A percentile compares a stretch with the other conserved stretches of the same genome.
Evolutionary conservation across 495 filamentous ascomycete species (phyloP).

Genomic region (Aspergillus asperescens): DNA sequence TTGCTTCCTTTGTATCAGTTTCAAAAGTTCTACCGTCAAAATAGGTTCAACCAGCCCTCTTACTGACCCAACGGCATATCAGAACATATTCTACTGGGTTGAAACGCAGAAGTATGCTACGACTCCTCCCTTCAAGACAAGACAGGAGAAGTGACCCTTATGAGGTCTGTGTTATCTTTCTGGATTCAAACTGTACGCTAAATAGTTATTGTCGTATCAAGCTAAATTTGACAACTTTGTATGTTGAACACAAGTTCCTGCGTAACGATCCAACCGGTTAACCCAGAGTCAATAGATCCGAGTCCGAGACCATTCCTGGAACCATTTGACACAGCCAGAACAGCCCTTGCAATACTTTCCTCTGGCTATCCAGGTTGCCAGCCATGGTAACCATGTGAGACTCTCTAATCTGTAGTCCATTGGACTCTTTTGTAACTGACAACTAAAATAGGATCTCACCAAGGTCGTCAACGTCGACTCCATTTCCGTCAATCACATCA

Average conservation of each 20-base stretch:
- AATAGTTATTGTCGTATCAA: slow-evolving; percentile 42
- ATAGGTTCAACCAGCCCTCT: slow-evolving; percentile 29
- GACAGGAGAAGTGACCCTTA: slow-evolving; percentile 52
- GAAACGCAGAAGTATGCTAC: slow-evolving; percentile 50
- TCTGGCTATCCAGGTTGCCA: slow-evolving; percentile 48
- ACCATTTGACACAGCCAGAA: slow-evolving; percentile 48
- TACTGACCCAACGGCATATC: slow-evolving; percentile 42
- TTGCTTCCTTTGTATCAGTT: not conserved
- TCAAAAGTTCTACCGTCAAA: slow-evolving; percentile 1
- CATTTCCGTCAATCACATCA: slow-evolving; percentile 48
- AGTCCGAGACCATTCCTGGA: slow-evolving; percentile 45
- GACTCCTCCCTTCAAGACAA: slow-evolving; percentile 43
- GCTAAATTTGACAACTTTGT: slow-evolving; percentile 50
- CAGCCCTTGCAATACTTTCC: slow-evolving; percentile 42
- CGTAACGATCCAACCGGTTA: slow-evolving; percentile 25
- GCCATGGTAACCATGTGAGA: slow-evolving; percentile 48
- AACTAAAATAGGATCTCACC: slow-evolving; percentile 48
- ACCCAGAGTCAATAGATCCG: slow-evolving; percentile 30
- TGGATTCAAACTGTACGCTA: slow-evolving; percentile 5
- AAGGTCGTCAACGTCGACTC: slow-evolving; percentile 49
- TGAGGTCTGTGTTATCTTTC: slow-evolving; percentile 29
- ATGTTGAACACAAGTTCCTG: slow-evolving; percentile 21
- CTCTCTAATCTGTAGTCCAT: not conserved
- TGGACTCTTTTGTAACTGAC: not conserved
- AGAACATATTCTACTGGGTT: slow-evolving; percentile 55